Conservation (phyloP, 2,329 filamentous ascomycete genomes). For the Bisporella sp. region DNA sequence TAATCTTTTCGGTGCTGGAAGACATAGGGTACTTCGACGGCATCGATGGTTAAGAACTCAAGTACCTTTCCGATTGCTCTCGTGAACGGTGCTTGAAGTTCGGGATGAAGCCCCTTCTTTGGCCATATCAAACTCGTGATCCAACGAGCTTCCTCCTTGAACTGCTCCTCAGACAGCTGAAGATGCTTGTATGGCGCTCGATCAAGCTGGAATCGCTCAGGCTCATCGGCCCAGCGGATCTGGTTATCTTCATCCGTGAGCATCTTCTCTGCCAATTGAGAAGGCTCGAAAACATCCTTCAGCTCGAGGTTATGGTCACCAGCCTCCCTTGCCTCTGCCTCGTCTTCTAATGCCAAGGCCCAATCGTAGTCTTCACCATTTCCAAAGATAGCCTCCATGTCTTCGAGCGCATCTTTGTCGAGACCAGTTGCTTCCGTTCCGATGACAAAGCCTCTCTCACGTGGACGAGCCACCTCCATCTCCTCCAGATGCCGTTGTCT, state of each 20-base stretch:
- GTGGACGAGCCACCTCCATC: slow-evolving; percentile 77
- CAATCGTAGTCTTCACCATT: slow-evolving; percentile 95
- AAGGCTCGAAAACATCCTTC: slow-evolving; percentile 97
- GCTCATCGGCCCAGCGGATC: slow-evolving; percentile 83
- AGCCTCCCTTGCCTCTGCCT: slow-evolving; percentile 70
- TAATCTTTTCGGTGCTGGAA: slow-evolving; percentile 99
- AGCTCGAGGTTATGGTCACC: slow-evolving; percentile 83
- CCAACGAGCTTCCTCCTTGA: slow-evolving; percentile 86
- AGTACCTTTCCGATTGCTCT: slow-evolving; percentile 86
- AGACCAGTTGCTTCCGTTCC: slow-evolving; percentile 76
- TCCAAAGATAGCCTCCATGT: slow-evolving; percentile 94
- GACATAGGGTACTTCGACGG: slow-evolving; percentile 94
- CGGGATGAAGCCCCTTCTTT: slow-evolving; percentile 61
- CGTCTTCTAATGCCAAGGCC: slow-evolving; percentile 82
- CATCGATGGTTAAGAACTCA: slow-evolving; percentile 90
- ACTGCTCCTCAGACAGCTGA: slow-evolving; percentile 73
- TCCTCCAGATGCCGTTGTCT: slow-evolving; percentile 73
- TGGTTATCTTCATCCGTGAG: slow-evolving; percentile 92
- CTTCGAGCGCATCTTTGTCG: slow-evolving; percentile 87
- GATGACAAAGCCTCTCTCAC: slow-evolving; percentile 60
- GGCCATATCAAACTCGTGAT: slow-evolving; percentile 86
- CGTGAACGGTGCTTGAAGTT: slow-evolving; percentile 76
- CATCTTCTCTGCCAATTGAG: slow-evolving; percentile 87
- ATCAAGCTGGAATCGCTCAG: slow-evolving; percentile 89
- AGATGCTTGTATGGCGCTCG: slow-evolving; percentile 82